phyloP scores from a whole-genome alignment of 139 green algal genomes.

The Pedinophyceae sp. region DNA sequence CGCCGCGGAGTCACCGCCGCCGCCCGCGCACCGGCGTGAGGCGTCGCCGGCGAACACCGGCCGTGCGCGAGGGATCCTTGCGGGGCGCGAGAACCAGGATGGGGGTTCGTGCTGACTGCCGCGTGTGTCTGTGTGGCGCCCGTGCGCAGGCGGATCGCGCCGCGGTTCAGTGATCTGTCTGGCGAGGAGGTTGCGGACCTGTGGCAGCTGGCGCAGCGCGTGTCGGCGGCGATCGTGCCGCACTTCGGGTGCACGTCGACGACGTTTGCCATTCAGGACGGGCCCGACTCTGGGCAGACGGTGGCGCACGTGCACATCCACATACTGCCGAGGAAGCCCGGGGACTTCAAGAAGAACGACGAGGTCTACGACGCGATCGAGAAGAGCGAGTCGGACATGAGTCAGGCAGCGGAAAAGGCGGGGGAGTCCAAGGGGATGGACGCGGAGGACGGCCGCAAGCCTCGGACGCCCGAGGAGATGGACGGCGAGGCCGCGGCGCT shows the following conservation, averaged over 20 bases:
- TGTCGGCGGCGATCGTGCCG: conserved; percentile 35
- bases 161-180: conserved; percentile 60
- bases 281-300: conserved; percentile 66
- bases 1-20: no score
- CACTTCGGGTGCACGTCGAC: conserved; percentile 45
- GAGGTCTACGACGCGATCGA: conserved; percentile 72
- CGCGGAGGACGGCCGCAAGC: conserved; percentile 47
- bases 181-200: conserved; percentile 71
- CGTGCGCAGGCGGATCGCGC: no score
- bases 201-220: conserved; percentile 45
- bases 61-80: no score
- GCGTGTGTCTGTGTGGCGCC: no score
- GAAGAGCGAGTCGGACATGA: conserved; percentile 6
- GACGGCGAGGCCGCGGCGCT: conserved; percentile 51
- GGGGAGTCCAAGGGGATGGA: conserved; percentile 37
- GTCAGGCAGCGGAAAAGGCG: neutral
- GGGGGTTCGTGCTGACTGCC: no score
- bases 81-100: no score
- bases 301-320: conserved; percentile 95
- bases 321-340: conserved; percentile 60
- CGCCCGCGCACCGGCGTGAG: no score
- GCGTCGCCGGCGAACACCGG: no score
- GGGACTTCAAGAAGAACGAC: conserved; percentile 87
- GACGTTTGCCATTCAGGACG: conserved; percentile 65
- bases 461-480: conserved; percentile 64